Percentiles rank a stretch among this genome's conserved stretches.
These are phyloP conservation scores for Gyromitra esculenta DNA, from an alignment of 2,329 filamentous ascomycete species.

Conservation along the genomic window DNA sequence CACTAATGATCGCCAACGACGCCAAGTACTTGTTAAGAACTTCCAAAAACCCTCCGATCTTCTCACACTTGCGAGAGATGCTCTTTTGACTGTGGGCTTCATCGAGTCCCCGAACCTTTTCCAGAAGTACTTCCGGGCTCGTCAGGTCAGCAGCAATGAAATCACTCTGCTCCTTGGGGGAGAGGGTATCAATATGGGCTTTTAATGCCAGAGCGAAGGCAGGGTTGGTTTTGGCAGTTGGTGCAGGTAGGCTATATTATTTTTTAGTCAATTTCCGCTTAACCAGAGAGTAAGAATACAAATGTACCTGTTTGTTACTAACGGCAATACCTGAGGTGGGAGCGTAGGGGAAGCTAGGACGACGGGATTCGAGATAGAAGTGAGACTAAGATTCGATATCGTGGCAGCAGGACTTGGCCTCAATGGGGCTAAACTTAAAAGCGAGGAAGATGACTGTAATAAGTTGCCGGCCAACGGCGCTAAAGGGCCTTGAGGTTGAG, in stretches of 20 bases:
- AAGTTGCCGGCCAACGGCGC: too few species aligned
- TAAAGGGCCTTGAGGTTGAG: too few species aligned
- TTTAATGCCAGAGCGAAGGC: neutral
- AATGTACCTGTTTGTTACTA: neutral
- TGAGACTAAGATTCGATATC: too few species aligned
- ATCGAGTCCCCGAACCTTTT: neutral
- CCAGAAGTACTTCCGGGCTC: neutral
- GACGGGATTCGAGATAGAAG: too few species aligned
- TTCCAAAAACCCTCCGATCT: neutral
- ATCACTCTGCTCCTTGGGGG: neutral
- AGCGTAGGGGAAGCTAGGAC: neutral
- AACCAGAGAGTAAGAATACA: neutral
- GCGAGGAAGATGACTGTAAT: too few species aligned
- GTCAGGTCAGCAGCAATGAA: neutral
- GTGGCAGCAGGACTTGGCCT: too few species aligned
- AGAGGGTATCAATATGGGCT: slow-evolving; percentile 2
- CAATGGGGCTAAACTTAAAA: too few species aligned
- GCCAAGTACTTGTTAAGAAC: slow-evolving; percentile 4
- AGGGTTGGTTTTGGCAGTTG: neutral
- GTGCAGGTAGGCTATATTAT: neutral
- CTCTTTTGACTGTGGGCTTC: neutral
- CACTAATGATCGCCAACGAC: neutral
- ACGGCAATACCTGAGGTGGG: neutral
- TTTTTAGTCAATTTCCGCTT: neutral
- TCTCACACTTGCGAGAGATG: neutral